A percentile compares a stretch with the other conserved stretches of the same genome.
Conservation (phyloP, 371 early-diverging fungal species). For the Conidiobolus incongruus region DNA sequence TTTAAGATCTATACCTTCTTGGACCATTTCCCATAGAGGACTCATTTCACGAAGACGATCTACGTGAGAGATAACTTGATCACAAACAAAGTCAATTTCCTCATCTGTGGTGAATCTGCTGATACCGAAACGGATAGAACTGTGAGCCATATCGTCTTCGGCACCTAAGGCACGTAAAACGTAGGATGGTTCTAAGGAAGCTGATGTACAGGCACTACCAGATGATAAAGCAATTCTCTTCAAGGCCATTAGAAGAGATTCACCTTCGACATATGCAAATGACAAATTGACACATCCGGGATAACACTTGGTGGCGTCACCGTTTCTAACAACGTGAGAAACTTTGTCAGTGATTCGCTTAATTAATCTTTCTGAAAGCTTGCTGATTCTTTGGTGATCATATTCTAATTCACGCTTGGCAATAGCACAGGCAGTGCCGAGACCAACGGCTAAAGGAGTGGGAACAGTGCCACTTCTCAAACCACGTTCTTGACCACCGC, state of each 20-base stretch:
- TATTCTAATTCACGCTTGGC: constrained; percentile 78
- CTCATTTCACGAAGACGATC: constrained; percentile 88
- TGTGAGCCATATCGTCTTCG: constrained; percentile 97
- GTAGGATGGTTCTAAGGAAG: constrained; percentile 97
- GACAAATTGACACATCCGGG: constrained; percentile 97
- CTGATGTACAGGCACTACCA: constrained; percentile 98
- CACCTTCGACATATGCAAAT: constrained; percentile 99
- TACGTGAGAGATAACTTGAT: constrained; percentile 76
- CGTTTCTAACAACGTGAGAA: constrained; percentile 71
- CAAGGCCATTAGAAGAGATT: constrained; percentile 96
- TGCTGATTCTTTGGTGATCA: constrained; percentile 49
- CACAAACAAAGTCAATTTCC: constrained; percentile 85
- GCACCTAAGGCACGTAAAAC: constrained; percentile 96
- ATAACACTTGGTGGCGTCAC: constrained; percentile 56
- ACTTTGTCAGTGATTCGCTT: constrained; percentile 54
- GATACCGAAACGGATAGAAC: constrained; percentile 95
- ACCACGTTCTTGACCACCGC: constrained; percentile 99
- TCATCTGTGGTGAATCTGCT: constrained; percentile 95
- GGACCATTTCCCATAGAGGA: constrained; percentile 98
- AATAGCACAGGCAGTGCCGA: constrained; percentile 91
- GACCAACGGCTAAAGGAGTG: constrained; percentile 85
- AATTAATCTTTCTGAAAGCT: constrained; percentile 57
- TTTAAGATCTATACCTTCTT: constrained; percentile 85
- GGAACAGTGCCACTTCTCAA: constrained; percentile 96
- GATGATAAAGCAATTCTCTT: constrained; percentile 96